Evolutionary conservation across 345 rosid species (phyloP), one percentile per base, ranked within the genome.

Genomic region (Populus deltoides): DNA sequence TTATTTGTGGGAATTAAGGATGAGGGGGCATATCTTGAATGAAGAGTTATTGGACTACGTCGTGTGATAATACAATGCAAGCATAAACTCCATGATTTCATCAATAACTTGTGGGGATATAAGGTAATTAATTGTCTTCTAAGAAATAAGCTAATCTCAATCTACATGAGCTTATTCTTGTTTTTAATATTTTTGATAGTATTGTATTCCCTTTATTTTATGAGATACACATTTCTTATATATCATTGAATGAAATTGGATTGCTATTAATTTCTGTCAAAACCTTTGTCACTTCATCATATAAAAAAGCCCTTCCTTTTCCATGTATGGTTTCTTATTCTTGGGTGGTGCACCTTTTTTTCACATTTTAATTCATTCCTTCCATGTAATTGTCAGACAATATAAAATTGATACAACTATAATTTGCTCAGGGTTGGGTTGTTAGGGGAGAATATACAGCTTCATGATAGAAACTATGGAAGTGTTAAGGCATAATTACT

Each of bases 21-120:
- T 39, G 25, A 15, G 13, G 93, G 97, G 63, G 85, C 93, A 80
- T 83, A 68, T 82, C 86, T 91, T 11, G 95, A 92, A 83, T 80
- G 82, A 33, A 86, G 78, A 82, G 86, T 62, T 43, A 68, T 76
- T 43, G 95, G 97, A 79, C 38, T 86, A 45, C 85, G 83, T 33
- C 83, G 75, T 6, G 88, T 90, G 61, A 86, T 49, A 11, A 83
- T 91, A 74, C 79, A 85, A 53, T 41, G n/a, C 10, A 24, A 38
- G 22, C n/a, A 68, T 8, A 7, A 68, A 35, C 25, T 68, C 74
- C 75, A 83, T 45, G 87, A 87, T 77, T 85, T 88, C 71, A 76
- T 82, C 24, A 79, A 82, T 57, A 68, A 81, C 78, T 29, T 76
- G 2, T 91, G 92, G 91, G 97, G 92, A 29, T 90, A 90, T 82